phyloP scores from a whole-genome alignment of 441 rosid species.

The Daphne laureola region DNA sequence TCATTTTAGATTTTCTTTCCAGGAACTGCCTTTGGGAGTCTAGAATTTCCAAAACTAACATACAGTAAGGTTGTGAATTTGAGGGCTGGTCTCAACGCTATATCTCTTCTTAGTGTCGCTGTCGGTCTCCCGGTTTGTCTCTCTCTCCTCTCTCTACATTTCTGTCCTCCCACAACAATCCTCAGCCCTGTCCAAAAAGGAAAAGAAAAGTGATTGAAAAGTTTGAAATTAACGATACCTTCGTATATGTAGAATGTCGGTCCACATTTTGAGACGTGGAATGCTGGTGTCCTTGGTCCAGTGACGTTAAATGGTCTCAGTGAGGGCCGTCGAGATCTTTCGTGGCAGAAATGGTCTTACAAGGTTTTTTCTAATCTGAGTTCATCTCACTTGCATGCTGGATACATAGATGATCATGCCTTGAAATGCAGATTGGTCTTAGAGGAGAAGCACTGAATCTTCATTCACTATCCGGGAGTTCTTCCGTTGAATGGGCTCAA shows the following conservation, averaged over 20 bases:
- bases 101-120: slow-evolving; percentile 76
- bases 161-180: background rate
- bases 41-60: slow-evolving; percentile 76
- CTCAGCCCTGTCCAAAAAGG: background rate
- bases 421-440: slow-evolving; percentile 63
- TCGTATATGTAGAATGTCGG: slow-evolving; percentile 73
- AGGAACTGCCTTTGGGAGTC: slow-evolving; percentile 86
- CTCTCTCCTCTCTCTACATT: slow-evolving; percentile 8
- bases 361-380: slow-evolving; percentile 37
- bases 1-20: slow-evolving; percentile 12
- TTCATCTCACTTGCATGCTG: background rate
- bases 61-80: slow-evolving; percentile 53
- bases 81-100: slow-evolving; percentile 73
- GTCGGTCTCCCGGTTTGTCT: slow-evolving; percentile 89
- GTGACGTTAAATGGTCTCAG: slow-evolving; percentile 66
- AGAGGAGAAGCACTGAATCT: slow-evolving; percentile 82
- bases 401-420: slow-evolving; percentile 10
- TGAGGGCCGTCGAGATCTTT: slow-evolving; percentile 72
- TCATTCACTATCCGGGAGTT: slow-evolving; percentile 79
- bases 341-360: slow-evolving; percentile 98
- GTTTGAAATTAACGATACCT: slow-evolving; percentile 10
- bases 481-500: slow-evolving; percentile 85
- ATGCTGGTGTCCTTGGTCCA: slow-evolving; percentile 93
- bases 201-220: background rate
- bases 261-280: slow-evolving; percentile 96